Evolutionary conservation across 2,329 filamentous ascomycete species (phyloP), one percentile per base, ranked within the genome.

Genomic region (Fusarium tricinctum): DNA sequence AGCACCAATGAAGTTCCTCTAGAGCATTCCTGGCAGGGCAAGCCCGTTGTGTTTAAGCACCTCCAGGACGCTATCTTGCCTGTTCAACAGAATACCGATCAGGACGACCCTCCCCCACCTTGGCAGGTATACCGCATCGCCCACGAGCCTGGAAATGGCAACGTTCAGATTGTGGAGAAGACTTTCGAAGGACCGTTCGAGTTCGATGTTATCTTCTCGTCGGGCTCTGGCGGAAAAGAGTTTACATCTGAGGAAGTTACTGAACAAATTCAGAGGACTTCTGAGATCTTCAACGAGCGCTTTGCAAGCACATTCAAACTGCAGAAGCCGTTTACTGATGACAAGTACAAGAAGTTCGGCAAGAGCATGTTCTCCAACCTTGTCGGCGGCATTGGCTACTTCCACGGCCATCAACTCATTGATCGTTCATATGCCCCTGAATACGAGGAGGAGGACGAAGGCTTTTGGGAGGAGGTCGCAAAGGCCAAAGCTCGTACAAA

Each of bases 361-460:
- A 92, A 93, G 78, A 94, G 91, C 68, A 91, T 99, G 84, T 92
- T 99, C 72, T 97, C 95, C 3, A 99, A 98, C 78, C 83, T 99
- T 33, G 85, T 97, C 35, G 96, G 96, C 57, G 96, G 96, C 46
- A 93, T 98, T 72, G 96, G 96, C 10, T 98, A 97, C 81, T 99
- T 99, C 82, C 88, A 97, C 74, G 96, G 96, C 40, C 86, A 96
- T 59, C 91, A 93, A 33, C 81, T 97, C 22, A 92, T 97, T 52
- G 96, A 99, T 77, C 91, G 94, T 38, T 97, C 94, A 1, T 92
- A 95, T 74, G 93, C 93, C n/a, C 83, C 91, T 12, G 95, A 97
- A 74, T 98, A 98, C 71, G 93, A 97, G 13, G 96, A 99, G 81
- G 93, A 97, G 69, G 92, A 93, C 61, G 96, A 98, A 79, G 92